A percentile compares a stretch with the other conserved stretches of the same genome.
phyloP scores from a whole-genome alignment of 306 rosid species.

The Gillenia trifoliata region DNA sequence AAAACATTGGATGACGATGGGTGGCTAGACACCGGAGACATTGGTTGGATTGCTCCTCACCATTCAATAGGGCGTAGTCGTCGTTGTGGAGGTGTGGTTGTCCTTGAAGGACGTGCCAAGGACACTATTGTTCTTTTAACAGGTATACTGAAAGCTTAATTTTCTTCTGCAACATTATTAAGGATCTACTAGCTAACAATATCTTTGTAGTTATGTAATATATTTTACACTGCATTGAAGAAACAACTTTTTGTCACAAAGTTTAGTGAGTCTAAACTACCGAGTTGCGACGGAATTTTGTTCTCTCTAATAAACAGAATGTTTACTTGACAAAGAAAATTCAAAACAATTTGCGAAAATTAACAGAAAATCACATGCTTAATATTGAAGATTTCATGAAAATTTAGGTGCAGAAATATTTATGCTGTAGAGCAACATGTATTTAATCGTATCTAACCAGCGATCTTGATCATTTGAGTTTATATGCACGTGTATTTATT shows the following conservation, averaged over 20 bases:
- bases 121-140: slow-evolving; percentile 92
- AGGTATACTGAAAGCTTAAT: slow-evolving; percentile 40
- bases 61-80: slow-evolving; percentile 75
- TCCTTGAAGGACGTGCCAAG: slow-evolving; percentile 90
- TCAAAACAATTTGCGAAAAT: background rate
- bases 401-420: background rate
- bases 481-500: background rate
- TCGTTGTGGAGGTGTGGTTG: slow-evolving; percentile 63
- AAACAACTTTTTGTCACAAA: no score
- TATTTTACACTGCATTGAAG: background rate
- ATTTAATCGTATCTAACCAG: background rate
- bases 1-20: slow-evolving; percentile 61
- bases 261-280: background rate
- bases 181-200: no score
- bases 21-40: slow-evolving; percentile 87
- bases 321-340: no score
- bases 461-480: background rate
- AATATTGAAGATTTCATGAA: background rate
- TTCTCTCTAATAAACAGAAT: no score
- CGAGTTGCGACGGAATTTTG: no score
- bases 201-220: background rate
- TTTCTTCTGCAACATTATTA: background rate
- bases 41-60: slow-evolving; percentile 83
- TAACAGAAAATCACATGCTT: no score
- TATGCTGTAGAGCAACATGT: background rate